These are phyloP conservation scores for Diplodia corticola DNA, from an alignment of 2,329 filamentous ascomycete genomes.

Conservation along the genomic window DNA sequence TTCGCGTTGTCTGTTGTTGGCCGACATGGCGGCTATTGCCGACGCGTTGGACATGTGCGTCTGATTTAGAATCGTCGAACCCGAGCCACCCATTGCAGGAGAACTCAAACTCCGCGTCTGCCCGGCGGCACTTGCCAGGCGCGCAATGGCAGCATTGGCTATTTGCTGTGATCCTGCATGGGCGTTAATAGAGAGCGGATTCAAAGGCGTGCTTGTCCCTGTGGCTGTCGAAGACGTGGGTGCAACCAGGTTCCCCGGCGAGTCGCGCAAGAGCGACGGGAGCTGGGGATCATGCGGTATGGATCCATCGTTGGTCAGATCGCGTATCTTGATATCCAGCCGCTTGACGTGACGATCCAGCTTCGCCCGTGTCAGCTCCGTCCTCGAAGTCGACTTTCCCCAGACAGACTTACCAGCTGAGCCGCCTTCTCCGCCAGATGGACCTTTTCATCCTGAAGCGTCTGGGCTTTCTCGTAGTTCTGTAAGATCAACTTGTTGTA, in stretches of 20 bases:
- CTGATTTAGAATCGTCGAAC: constrained; percentile 15
- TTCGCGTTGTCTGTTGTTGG: constrained; percentile 48
- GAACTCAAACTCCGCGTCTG: constrained; percentile 6
- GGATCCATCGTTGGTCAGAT: constrained; percentile 60
- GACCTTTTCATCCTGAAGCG: constrained; percentile 74
- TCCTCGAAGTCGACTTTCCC: not conserved
- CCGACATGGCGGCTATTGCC: constrained; percentile 22
- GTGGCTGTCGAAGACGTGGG: constrained; percentile 48
- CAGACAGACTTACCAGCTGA: constrained; percentile 58
- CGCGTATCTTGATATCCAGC: constrained; percentile 62
- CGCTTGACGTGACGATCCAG: constrained; percentile 65
- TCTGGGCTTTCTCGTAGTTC: constrained; percentile 67
- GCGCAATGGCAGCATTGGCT: constrained; percentile 51
- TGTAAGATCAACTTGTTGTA: constrained; percentile 67
- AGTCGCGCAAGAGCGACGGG: constrained; percentile 57
- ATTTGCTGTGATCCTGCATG: constrained; percentile 55
- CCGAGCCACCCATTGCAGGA: constrained; percentile 7
- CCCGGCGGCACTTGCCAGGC: constrained; percentile 40
- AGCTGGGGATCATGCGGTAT: constrained; percentile 60
- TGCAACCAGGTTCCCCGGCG: constrained; percentile 52
- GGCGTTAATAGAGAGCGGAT: constrained; percentile 57
- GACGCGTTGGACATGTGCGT: constrained; percentile 26
- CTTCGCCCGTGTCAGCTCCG: constrained; percentile 30
- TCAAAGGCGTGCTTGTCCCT: constrained; percentile 52
- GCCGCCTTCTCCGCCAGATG: constrained; percentile 65